Evolutionary conservation across 2,329 filamentous ascomycete species (phyloP).

Genomic region (Paecilomyces sp.): DNA sequence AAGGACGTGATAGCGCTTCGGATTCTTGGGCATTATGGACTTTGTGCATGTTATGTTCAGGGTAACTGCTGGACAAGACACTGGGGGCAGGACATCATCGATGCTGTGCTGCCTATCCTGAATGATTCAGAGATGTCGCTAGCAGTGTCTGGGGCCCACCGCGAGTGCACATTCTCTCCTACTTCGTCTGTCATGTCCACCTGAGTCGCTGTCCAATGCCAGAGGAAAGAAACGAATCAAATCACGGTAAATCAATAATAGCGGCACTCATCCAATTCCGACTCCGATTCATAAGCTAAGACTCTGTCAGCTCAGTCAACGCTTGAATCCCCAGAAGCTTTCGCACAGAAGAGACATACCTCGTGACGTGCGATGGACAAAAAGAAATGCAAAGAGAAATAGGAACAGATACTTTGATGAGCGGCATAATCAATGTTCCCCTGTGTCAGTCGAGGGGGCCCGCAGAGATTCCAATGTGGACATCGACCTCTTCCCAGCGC

Average conservation of each 20-base stretch:
- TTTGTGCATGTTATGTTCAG: background rate
- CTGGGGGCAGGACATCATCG: background rate
- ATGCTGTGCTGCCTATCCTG: background rate
- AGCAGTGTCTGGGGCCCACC: no score
- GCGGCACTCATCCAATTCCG: background rate
- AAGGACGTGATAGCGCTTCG: background rate
- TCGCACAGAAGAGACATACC: background rate
- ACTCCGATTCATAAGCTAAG: background rate
- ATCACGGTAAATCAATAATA: no score
- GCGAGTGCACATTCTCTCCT: no score
- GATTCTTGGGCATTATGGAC: background rate
- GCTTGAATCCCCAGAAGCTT: no score
- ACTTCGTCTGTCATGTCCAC: no score
- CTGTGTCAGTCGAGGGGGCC: background rate
- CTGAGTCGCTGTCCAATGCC: no score
- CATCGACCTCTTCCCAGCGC: background rate
- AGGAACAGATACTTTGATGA: background rate
- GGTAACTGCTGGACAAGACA: background rate
- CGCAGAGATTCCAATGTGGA: background rate
- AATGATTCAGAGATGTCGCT: background rate
- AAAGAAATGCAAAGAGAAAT: background rate
- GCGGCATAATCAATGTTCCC: background rate
- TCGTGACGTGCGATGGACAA: background rate
- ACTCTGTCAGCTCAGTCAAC: background rate
- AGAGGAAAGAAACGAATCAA: no score